Percentiles rank a stretch among this genome's conserved stretches.
phyloP scores from a whole-genome alignment of 2,329 filamentous ascomycete genomes.

The Microascus cirrosus region DNA sequence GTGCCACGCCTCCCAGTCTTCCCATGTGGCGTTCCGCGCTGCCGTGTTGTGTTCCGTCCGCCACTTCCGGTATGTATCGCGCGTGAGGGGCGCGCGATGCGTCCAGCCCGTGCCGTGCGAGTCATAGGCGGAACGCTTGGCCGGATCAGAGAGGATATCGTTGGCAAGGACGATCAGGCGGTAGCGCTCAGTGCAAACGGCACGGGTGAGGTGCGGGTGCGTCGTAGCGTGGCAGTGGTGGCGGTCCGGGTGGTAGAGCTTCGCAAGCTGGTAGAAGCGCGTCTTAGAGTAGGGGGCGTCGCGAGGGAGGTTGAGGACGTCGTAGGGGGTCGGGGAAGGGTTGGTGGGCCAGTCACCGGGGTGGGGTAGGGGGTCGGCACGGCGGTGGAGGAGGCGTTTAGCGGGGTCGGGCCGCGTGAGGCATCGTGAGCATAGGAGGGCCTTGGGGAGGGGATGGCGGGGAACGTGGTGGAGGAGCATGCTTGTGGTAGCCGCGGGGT shows the following conservation, averaged over 20 bases:
- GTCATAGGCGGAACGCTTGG: slow-evolving; percentile 74
- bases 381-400: neutral
- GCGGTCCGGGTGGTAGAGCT: slow-evolving; percentile 84
- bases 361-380: neutral
- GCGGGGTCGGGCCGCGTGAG: neutral
- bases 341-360: slow-evolving; percentile 31
- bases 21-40: slow-evolving; percentile 81
- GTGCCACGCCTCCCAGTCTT: slow-evolving; percentile 87
- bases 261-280: slow-evolving; percentile 83
- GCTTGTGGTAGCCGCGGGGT: neutral
- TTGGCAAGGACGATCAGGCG: slow-evolving; percentile 81
- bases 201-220: slow-evolving; percentile 6
- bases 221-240: slow-evolving; percentile 13
- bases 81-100: slow-evolving; percentile 39
- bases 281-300: slow-evolving; percentile 67
- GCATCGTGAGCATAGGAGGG: neutral
- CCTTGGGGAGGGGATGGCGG: neutral
- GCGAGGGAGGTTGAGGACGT: slow-evolving; percentile 54
- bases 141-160: slow-evolving; percentile 71
- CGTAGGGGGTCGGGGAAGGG: slow-evolving; percentile 67
- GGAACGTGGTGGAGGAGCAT: neutral
- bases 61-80: slow-evolving; percentile 31
- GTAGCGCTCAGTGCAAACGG: slow-evolving; percentile 65
- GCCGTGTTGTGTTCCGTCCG: slow-evolving; percentile 28
- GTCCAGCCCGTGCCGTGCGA: slow-evolving; percentile 72